Evolutionary conservation across 768 basidiomycete species (phyloP), one percentile per base, ranked within the genome.

Genomic region (Tricholoma furcatifolium): DNA sequence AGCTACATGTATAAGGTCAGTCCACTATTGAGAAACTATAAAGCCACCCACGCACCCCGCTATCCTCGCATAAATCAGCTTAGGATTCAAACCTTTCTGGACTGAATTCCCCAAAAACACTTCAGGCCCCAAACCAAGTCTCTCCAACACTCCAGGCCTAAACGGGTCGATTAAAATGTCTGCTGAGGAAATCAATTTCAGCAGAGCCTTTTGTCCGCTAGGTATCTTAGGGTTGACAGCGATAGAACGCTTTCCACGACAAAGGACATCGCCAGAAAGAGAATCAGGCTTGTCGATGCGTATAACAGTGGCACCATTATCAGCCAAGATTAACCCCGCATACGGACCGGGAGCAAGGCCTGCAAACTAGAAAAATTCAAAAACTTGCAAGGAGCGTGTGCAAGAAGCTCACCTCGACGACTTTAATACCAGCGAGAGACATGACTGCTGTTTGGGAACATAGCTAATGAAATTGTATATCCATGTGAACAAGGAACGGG

Each of bases 91-190:
- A 3, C 84, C 85, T 43, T 71, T 69, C 20, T 59, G 60, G 3
- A 58, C 59, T 5, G 68, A 74, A 30, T 62, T 62, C 43, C 83
- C 82, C 15, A 90, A 69, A 61, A 92, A 91, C 3, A 85, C 74
- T 4, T 87, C 81, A 1, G 91, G 91, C 10, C 88, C 91, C 15
- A 93, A 71, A 2, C 86, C 87, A 27, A 91, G 71, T 54, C 79
- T 77, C 62, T 93, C 91, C 70, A 93, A 75, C 2, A 92, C 88
- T 1, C 91, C 91, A 45, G 91, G 89, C 43, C 91, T 74, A 66
- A 88, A 93, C 1, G 91, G 84, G 63, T 93, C 91, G 60, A 93
- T 88, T 41, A 93, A 70, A 14, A 93, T 77, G 66, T 93, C 91
- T n/a, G 88, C 86, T 32, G 75, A 67, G 24, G 72, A 65, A 20